Conservation (phyloP, 352 stramenopile species). For the Pythium diclinum region DNA sequence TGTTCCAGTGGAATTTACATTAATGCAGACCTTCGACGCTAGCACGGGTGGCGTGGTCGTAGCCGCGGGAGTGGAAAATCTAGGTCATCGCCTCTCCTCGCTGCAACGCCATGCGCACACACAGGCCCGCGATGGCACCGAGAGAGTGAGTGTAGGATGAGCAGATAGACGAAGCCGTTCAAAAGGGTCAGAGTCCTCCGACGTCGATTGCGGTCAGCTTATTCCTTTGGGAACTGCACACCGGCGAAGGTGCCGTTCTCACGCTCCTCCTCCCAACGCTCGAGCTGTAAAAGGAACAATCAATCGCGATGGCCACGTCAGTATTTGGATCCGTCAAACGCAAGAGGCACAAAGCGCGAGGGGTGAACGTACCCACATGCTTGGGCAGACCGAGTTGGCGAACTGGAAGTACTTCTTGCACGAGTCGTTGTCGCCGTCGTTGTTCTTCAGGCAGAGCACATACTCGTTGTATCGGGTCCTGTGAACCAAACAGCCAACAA, state of each 20-base stretch:
- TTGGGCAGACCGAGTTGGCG: conserved; percentile 74
- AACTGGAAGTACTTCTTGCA: conserved; percentile 81
- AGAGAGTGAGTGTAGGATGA: not conserved
- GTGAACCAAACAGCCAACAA: conserved; percentile 2
- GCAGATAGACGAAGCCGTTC: not conserved
- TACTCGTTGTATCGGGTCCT: conserved; percentile 97
- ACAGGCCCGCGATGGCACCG: not conserved
- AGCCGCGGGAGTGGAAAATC: not conserved
- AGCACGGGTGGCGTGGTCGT: not conserved
- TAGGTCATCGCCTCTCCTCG: not conserved
- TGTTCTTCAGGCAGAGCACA: conserved; percentile 95
- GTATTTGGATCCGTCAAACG: not conserved
- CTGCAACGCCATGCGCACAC: not conserved
- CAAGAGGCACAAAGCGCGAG: not conserved
- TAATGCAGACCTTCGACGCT: not conserved
- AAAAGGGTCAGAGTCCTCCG: not conserved
- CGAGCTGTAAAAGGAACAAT: conserved; percentile 35
- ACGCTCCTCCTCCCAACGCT: conserved; percentile 81
- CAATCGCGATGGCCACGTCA: not conserved
- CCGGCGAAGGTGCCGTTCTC: conserved; percentile 82
- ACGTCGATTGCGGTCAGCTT: conserved; percentile 17
- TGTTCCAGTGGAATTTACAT: conserved; percentile 5
- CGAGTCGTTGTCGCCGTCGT: conserved; percentile 91
- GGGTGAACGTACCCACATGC: conserved; percentile 52
- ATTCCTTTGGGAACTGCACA: conserved; percentile 74